These are phyloP conservation scores for Penicillium cosmopolitanum DNA, from an alignment of 495 filamentous ascomycete species.

Conservation along the genomic window DNA sequence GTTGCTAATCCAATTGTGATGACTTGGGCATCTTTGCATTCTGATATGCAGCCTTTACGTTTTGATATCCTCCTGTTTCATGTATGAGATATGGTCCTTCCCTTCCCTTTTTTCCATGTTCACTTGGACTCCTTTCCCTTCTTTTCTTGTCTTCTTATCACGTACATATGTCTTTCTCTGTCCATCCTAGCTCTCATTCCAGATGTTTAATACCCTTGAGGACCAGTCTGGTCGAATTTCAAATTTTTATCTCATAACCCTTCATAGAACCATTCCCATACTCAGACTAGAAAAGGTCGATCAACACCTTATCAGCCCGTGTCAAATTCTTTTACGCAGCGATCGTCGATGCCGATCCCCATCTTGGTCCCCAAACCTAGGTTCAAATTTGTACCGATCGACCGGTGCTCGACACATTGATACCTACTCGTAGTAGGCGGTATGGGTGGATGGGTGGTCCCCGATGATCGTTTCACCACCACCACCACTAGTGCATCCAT, in stretches of 20 bases:
- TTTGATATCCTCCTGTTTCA: conserved; percentile 25
- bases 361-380: not conserved
- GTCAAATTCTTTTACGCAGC: not conserved
- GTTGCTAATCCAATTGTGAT: not conserved
- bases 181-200: conserved; percentile 6
- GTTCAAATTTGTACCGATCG: not conserved
- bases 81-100: conserved; percentile 15
- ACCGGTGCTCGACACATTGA: not conserved
- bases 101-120: not conserved
- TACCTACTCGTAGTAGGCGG: not conserved
- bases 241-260: not conserved
- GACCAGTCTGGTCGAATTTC: not conserved
- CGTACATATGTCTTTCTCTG: conserved; percentile 23
- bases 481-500: too few species aligned
- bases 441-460: too few species aligned
- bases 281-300: not conserved
- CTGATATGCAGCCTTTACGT: conserved; percentile 7
- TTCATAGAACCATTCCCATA: not conserved
- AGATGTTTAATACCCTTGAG: conserved; percentile 14
- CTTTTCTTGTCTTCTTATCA: conserved; percentile 5
- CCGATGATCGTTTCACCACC: too few species aligned
- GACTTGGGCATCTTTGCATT: conserved; percentile 19
- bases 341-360: not conserved
- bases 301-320: conserved; percentile 6
- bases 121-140: not conserved